phyloP scores from a whole-genome alignment of 1,284 basidiomycete species.

The Amylostereum areolatum region DNA sequence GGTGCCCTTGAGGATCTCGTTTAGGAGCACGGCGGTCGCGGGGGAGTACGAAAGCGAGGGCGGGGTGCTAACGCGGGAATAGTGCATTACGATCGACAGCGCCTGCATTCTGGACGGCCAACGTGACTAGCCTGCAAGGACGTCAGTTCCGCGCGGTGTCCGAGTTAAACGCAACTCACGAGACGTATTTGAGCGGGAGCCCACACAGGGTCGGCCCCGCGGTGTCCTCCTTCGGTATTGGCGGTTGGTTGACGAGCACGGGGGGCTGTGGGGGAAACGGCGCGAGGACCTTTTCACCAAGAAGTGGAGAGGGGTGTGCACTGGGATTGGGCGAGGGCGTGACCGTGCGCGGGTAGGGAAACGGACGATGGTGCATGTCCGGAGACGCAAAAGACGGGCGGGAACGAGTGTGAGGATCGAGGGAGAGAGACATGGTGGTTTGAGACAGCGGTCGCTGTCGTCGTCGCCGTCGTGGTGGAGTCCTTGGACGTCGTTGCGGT shows the following conservation, averaged over 20 bases:
- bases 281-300: constrained; percentile 24
- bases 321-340: constrained; percentile 28
- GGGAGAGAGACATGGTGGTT: no score
- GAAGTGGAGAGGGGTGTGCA: constrained; percentile 13
- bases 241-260: constrained; percentile 6
- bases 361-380: constrained; percentile 37
- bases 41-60: constrained; percentile 80
- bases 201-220: constrained; percentile 38
- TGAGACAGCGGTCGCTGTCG: no score
- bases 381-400: constrained; percentile 20
- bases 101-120: constrained; percentile 95
- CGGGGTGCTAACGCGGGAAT: constrained; percentile 83
- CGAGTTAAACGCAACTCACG: constrained; percentile 34
- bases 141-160: neutral
- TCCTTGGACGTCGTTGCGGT: no score
- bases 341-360: constrained; percentile 30
- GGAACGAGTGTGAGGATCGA: constrained; percentile 6
- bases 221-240: constrained; percentile 17
- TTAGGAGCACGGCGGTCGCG: constrained; percentile 87
- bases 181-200: constrained; percentile 57
- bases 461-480: no score
- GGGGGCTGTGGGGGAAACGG: constrained; percentile 16
- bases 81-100: constrained; percentile 95
- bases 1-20: constrained; percentile 88
- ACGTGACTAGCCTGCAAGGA: constrained; percentile 70